phyloP scores from a whole-genome alignment of 192 early-diverging fungal species.

The Coemansia furcata region DNA sequence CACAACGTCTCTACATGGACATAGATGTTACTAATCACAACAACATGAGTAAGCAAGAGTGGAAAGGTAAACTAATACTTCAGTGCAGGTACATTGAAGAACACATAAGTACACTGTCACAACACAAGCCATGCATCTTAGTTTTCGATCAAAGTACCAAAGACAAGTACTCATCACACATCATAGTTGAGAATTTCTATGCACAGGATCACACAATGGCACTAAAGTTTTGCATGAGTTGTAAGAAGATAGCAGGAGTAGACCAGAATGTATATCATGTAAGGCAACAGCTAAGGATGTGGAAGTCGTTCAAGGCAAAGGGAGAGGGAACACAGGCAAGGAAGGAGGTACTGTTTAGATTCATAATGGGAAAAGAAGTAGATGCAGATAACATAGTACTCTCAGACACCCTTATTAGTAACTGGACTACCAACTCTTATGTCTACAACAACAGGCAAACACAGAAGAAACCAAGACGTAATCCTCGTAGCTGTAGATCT shows the following conservation, averaged over 20 bases:
- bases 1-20: not conserved
- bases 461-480: too few species aligned
- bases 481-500: not conserved
- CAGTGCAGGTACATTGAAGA: not conserved
- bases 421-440: not conserved
- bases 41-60: not conserved
- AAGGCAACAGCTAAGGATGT: not conserved
- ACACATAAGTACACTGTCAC: not conserved
- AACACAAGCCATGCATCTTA: not conserved
- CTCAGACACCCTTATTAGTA: not conserved
- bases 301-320: not conserved
- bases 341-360: not conserved
- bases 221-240: not conserved
- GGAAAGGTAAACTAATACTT: not conserved
- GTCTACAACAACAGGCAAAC: not conserved
- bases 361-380: not conserved
- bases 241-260: not conserved
- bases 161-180: not conserved
- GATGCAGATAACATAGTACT: not conserved
- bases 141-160: not conserved
- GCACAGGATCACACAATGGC: not conserved
- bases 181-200: not conserved
- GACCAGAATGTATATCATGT: not conserved
- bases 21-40: not conserved
- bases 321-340: too few species aligned